Base-by-base conservation (phyloP, 768 basidiomycete genomes). In the Trametopsis cervina region DNA sequence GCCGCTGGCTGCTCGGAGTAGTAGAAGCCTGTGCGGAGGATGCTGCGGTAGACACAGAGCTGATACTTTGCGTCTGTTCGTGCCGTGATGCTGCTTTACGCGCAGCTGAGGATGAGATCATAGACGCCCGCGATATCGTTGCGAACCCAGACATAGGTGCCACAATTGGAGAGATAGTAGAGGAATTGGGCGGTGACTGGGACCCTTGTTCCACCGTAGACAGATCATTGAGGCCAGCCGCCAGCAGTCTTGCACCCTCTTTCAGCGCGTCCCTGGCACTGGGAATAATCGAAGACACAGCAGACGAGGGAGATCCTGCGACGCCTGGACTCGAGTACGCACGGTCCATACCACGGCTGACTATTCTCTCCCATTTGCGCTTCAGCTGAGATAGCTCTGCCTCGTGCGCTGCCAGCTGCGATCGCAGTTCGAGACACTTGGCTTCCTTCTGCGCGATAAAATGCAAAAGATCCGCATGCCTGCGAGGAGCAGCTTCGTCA, bases 361-460 rank as follows among this genome's bases (percentile, higher is more conserved):
- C 78, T 49, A 91, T 87, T 25, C 79, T 76, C 62, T 84, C 87
- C 89, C 89, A 92, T 64, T 83, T 87, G 49, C 76, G 78, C 69
- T 91, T 92, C 42, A 91, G 66, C 60, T 85, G 76, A 0, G 75
- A 60, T 2, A 91, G 71, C 58, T 90, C 89, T 2, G 73, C 73
- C 66, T 92, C 89, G 54, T 90, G 85, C 12, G 66, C 59, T 6
- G 74, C 73, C 2, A 92, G 77, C 54, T 88, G 86, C 4, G 83
- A 78, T 15, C 87, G 80, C 38, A 91, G 71, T 49, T 92, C 89
- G 35, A 91, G 75, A 56, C 86, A 89, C 61, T 81, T 85, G 0
- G 85, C 78, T 61, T 91, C 89, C 54, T 91, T 90, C 65, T 89
- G 87, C 0, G 89, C 89, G 43, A 92, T 92, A 50, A 84, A 83